Base-by-base conservation (phyloP, 345 rosid species). In the Pseudoturritis turrita region DNA sequence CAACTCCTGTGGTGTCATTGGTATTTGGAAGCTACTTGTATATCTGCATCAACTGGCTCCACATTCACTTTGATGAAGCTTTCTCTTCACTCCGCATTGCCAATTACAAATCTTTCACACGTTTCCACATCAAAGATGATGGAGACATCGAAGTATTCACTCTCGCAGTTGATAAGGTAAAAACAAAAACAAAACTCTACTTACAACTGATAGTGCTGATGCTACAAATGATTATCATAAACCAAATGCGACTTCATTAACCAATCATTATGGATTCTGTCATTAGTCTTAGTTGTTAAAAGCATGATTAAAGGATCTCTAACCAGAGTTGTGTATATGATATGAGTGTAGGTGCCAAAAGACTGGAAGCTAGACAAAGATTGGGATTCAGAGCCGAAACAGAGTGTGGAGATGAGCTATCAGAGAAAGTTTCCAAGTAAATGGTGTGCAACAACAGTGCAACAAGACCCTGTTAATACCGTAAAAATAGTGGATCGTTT, bases 31-130 rank as follows among this genome's bases (percentile, higher is more conserved):
- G 99, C 83, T 91, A 95, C 84, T 78, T 95, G 66, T 95, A 95
- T 77, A 85, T 95, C 66, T 91, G 97, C 82, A 90, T 95, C 72
- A 95, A 95, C 85, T 95, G 96, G 99, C 82, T 95, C 77, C 98
- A 91, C 78, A 40, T 95, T 64, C 99, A 95, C 86, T 95, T 95
- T 47, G 98, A 95, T 47, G 99, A 95, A 81, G 99, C 99, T 52
- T 95, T 95, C 83, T 95, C 99, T 7, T 95, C 99, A 0, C 97
- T 95, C 29, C 82, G 99, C 79, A 95, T 95, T 70, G 99, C 99
- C 74, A 95, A 95, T 77, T 91, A 95, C 88, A 95, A 95, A 83
- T 77, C 98, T 50, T 89, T 95, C 65, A 87, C 99, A 21, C 88
- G 98, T 67, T 89, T 91, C 80, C 92, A 88, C 81, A 89, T 95